Conservation (phyloP, 2,329 filamentous ascomycete species). For the Arthrobotrys sphaeroides region DNA sequence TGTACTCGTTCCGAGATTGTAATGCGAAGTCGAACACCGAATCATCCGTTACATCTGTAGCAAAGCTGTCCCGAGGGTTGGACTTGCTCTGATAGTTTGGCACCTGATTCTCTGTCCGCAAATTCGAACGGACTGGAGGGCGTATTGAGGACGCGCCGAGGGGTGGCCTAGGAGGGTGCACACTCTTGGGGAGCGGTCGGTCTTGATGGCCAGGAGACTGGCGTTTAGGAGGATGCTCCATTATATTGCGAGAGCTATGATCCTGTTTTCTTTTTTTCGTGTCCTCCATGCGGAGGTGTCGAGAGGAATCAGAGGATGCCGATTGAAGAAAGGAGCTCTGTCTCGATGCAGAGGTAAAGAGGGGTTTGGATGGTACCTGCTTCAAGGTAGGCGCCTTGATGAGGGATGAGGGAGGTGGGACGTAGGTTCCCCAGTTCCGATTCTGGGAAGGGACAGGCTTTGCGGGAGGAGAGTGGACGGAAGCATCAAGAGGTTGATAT, state of each 20-base stretch:
- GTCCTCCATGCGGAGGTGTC: conserved; percentile 1
- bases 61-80: background rate
- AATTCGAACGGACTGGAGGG: background rate
- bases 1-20: background rate
- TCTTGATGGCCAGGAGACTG: conserved; percentile 6
- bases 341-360: background rate
- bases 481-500: background rate
- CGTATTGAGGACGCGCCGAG: background rate
- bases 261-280: conserved; percentile 29
- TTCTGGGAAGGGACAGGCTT: conserved; percentile 24
- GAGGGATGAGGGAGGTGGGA: too few relatives aligned
- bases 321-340: background rate
- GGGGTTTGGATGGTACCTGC: conserved; percentile 3
- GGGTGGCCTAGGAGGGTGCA: background rate
- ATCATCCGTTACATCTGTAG: background rate
- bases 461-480: conserved; percentile 25
- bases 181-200: background rate
- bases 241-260: background rate
- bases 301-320: background rate
- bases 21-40: background rate
- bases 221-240: conserved; percentile 24
- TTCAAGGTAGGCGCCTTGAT: background rate
- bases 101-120: background rate
- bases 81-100: background rate
- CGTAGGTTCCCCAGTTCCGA: conserved; percentile 39